Evolutionary conservation across 2,329 filamentous ascomycete genomes (phyloP), one percentile per base, ranked within the genome.

Genomic region (Plectosphaerella plurivora): DNA sequence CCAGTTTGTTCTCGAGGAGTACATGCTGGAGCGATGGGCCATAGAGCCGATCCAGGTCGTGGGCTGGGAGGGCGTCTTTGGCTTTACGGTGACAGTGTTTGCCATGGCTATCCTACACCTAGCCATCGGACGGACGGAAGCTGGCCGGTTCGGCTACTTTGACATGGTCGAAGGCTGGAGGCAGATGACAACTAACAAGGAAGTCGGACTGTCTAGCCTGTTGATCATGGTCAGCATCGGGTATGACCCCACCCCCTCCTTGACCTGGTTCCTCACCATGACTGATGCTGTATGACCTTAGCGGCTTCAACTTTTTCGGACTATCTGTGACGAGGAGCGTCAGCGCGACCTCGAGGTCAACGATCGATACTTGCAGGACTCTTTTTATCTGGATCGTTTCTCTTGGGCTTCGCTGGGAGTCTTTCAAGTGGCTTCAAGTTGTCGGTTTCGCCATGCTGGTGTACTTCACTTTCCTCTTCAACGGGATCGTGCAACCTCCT

Each of bases 331-430:
- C 94, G 1, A 84, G 90, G 55, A 86, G 74, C 56, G 91, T 99
- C 59, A 95, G 89, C 57, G 94, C 94, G 11, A 99, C 94, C 0
- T 91, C 93, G 2, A 85, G 94, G 55, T 96, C 91, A 33, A 97
- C 93, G 33, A 97, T 99, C 62, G 94, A 99, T 69, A 99, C 94
- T 1, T 97, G 92, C 77, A 86, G 93, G 41, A 99, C 94, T 0
- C 82, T 99, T 1, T 97, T 99, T 73, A 97, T 99, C 71, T 99
- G 94, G 94, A 81, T 99, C 25, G 89, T 96, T 14, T 96, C 91
- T 16, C 82, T 99, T 5, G 90, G 88, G 4, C 81, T 99, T 2
- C 92, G 92, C 55, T 99, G 94, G 94, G 94, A 99, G 73, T 86
- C 84, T 0, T 97, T 99, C 82, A 97, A 97, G 73, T 95, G 90